Conservation (phyloP, 208 protist genomes). For the Leishmania arabica region DNA sequence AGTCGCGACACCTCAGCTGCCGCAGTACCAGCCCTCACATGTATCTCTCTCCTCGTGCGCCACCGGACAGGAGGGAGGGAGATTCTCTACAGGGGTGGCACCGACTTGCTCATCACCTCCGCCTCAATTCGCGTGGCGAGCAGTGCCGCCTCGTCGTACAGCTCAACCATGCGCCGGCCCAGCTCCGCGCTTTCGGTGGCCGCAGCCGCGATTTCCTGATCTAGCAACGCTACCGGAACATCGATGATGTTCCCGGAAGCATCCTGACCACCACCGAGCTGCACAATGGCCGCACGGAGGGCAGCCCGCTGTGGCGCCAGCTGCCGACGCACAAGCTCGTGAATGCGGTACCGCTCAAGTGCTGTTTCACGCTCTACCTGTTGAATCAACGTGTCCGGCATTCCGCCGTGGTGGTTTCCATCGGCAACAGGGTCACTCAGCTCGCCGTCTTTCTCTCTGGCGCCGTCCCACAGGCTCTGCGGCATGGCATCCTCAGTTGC, state of each 20-base stretch:
- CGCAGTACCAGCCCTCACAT: not conserved
- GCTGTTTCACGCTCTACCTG: conserved; percentile 68
- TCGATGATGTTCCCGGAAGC: conserved; percentile 45
- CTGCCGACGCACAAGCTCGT: conserved; percentile 21
- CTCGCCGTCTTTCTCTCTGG: conserved; percentile 2
- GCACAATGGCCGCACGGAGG: conserved; percentile 43
- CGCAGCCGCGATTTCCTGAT: conserved; percentile 61
- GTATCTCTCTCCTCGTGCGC: not conserved
- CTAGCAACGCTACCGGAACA: conserved; percentile 54
- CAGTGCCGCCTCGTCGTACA: conserved; percentile 71
- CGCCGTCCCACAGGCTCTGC: conserved; percentile 42
- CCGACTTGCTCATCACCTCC: conserved; percentile 41
- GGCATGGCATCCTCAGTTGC: conserved; percentile 72
- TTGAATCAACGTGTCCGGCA: conserved; percentile 71
- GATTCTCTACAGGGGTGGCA: conserved; percentile 43
- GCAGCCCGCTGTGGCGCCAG: conserved; percentile 39
- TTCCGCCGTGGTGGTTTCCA: conserved; percentile 1
- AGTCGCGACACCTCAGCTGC: not conserved
- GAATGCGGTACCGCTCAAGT: conserved; percentile 57
- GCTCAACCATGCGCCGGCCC: conserved; percentile 59
- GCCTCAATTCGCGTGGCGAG: conserved; percentile 51
- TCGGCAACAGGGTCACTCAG: not conserved
- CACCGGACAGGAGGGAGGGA: not conserved
- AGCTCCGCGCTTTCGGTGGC: conserved; percentile 53
- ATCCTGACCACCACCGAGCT: conserved; percentile 53